These are phyloP conservation scores for Heliamphora exappendiculata DNA, from an alignment of 148 eudicot genomes.

Conservation along the genomic window DNA sequence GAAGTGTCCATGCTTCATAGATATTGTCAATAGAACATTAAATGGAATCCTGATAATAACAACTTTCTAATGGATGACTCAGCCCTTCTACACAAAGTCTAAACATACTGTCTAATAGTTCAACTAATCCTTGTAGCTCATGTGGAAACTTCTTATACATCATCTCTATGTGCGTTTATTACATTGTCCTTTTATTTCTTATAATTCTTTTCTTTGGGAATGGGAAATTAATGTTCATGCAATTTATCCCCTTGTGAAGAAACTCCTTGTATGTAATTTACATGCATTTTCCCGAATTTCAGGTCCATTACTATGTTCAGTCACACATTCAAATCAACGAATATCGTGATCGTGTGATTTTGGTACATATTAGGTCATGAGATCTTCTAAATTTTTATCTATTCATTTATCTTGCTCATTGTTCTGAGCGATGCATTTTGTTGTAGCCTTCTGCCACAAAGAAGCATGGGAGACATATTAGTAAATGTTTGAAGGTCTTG, in stretches of 20 bases:
- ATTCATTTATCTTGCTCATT: background rate
- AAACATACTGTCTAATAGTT: background rate
- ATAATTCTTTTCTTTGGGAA: background rate
- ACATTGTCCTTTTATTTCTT: background rate
- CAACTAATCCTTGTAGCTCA: too few relatives aligned
- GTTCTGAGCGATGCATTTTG: background rate
- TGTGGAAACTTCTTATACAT: background rate
- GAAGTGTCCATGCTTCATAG: too few relatives aligned
- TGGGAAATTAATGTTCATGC: background rate
- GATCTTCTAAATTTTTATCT: background rate
- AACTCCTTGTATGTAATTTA: background rate
- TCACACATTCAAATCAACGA: constrained; percentile 93
- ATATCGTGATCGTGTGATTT: constrained; percentile 71
- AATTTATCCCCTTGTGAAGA: background rate
- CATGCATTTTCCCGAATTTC: constrained; percentile 13
- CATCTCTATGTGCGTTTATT: background rate
- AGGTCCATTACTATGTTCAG: constrained; percentile 81
- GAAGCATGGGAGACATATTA: constrained; percentile 51
- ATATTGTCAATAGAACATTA: background rate
- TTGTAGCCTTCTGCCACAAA: constrained; percentile 68
- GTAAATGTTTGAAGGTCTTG: constrained; percentile 70
- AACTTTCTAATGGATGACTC: background rate
- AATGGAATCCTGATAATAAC: background rate
- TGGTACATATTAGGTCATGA: constrained; percentile 39
- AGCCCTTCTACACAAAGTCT: background rate